Evolutionary conservation across 1,284 basidiomycete genomes (phyloP).

Genomic region (Moesziomyces sp.): DNA sequence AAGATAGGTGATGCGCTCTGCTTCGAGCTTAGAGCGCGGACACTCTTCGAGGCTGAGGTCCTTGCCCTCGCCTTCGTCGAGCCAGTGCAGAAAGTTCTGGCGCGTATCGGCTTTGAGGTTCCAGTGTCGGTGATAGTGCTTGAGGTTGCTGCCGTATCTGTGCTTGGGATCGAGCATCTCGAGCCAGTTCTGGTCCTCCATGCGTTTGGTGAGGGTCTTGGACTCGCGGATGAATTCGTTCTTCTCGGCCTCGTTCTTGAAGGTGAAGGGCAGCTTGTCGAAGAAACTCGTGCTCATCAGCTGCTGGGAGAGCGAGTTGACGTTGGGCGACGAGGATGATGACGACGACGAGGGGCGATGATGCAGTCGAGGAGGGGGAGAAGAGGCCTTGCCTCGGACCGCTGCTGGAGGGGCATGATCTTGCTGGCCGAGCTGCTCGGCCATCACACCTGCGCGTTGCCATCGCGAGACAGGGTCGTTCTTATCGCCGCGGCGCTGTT

Average conservation of each 20-base stretch:
- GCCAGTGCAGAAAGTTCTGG: conserved; percentile 70
- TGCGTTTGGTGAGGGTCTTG: conserved; percentile 35
- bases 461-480: conserved; percentile 38
- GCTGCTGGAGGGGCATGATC: conserved; percentile 28
- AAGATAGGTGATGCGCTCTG: conserved; percentile 70
- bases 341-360: conserved; percentile 5
- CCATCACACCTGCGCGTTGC: conserved; percentile 33
- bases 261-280: conserved; percentile 42
- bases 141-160: conserved; percentile 56
- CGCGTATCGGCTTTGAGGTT: conserved; percentile 32
- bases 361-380: background rate
- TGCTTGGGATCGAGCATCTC: conserved; percentile 52
- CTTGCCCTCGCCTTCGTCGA: conserved; percentile 78
- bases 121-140: conserved; percentile 53
- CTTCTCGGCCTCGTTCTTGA: conserved; percentile 33
- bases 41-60: conserved; percentile 76
- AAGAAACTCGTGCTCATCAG: conserved; percentile 32
- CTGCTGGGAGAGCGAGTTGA: conserved; percentile 34
- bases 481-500: conserved; percentile 37
- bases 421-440: conserved; percentile 31
- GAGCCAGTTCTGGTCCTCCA: conserved; percentile 52
- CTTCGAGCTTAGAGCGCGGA: conserved; percentile 76
- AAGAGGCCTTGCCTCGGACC: conserved; percentile 25
- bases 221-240: conserved; percentile 35
- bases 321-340: conserved; percentile 1